Evolutionary conservation across 1,139 yeast genomes (phyloP), one percentile per base, ranked within the genome.

Genomic region (Protomyces inundatus): DNA sequence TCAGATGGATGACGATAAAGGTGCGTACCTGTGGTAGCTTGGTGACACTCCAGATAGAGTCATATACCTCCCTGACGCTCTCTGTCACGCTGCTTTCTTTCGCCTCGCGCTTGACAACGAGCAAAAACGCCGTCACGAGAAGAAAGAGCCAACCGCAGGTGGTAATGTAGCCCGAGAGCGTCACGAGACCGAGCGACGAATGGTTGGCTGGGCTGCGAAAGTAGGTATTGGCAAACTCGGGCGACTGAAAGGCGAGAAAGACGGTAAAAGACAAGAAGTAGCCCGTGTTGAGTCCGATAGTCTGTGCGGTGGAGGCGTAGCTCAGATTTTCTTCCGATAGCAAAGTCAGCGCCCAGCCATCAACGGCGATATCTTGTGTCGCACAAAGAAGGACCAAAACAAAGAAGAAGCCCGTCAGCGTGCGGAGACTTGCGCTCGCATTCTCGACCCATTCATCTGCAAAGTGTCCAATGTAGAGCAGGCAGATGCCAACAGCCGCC

Each of bases 351-450:
- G 98, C 98, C 98, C 98, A 93, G 5, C 98, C 98, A 76, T 93
- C 99, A 14, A 93, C 98, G 0, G 98, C 98, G 64, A 93, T 93
- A 73, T 93, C 99, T 74, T 93, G 98, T 0, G 99, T 93, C 2
- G 98, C 98, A 77, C 97, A 91, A 66, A 93, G 79, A 66, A 93
- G 83, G 53, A 93, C 93, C 66, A 95, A 77, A 30, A 84, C 68
- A 70, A 91, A 88, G 75, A 93, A 93, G 65, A 84, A 80, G 64
- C 77, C 61, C 0, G 91, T 86, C 67, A 90, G 50, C 12, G 61
- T 54, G 40, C 52, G 35, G 46, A 64, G 56, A 23, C 42, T 46
- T 9, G 59, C 35, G 6, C 66, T 40, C 9, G 66, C 70, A 6
- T 67, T 73, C 1, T 74, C 79, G 69, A 93, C 78, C 67, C 88